These are phyloP conservation scores for Stipa capillata DNA, from an alignment of 176 grass and related monocot genomes.

Conservation along the genomic window DNA sequence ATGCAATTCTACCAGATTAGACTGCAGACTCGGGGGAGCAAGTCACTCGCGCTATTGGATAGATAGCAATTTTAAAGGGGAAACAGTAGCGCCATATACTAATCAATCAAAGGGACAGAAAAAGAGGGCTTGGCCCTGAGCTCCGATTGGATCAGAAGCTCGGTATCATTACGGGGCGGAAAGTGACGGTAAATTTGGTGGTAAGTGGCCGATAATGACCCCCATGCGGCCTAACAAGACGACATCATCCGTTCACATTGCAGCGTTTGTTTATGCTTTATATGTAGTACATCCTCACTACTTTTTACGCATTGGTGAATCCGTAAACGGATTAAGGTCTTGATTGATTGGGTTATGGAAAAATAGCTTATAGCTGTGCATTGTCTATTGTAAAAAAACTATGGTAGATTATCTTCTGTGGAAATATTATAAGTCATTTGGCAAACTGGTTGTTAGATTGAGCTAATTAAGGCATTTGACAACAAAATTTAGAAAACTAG, in stretches of 20 bases:
- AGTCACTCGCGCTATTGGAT: background rate
- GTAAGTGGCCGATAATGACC: slow-evolving; percentile 48
- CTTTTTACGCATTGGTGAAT: too few species aligned
- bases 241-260: slow-evolving; percentile 18
- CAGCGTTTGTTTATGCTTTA: background rate
- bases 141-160: slow-evolving; percentile 31
- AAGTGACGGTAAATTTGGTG: slow-evolving; percentile 48
- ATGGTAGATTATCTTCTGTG: too few species aligned
- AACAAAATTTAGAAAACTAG: too few species aligned
- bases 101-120: slow-evolving; percentile 16
- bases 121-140: slow-evolving; percentile 5
- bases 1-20: slow-evolving; percentile 16
- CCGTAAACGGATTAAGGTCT: too few species aligned
- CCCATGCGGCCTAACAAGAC: slow-evolving; percentile 28
- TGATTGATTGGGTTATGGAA: too few species aligned
- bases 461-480: too few species aligned
- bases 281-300: background rate
- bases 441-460: too few species aligned
- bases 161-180: slow-evolving; percentile 25
- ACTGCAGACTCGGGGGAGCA: background rate
- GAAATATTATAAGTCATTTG: too few species aligned
- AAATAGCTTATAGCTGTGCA: too few species aligned
- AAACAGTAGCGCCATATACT: background rate
- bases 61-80: background rate
- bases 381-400: too few species aligned